Percentiles rank a stretch among this genome's conserved stretches.
phyloP scores from a whole-genome alignment of 139 green algal genomes.

The Volvox reticuliferus region DNA sequence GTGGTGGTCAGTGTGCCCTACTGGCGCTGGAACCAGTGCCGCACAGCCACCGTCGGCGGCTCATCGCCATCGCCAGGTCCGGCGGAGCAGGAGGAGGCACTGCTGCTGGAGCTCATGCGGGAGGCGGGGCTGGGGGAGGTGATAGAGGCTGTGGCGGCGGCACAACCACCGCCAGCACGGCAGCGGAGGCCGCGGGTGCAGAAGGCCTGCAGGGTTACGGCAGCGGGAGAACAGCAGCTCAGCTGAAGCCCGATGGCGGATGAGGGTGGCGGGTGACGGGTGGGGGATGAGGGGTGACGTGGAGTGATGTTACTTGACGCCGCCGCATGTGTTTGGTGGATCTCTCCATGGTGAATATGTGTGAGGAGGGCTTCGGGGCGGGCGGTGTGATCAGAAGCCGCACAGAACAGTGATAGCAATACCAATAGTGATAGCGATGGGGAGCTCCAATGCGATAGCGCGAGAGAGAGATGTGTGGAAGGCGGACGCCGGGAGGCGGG shows the following conservation, averaged over 20 bases:
- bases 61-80: too few relatives aligned
- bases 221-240: neutral
- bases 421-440: too few relatives aligned
- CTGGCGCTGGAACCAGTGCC: conserved; percentile 56
- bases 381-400: too few relatives aligned
- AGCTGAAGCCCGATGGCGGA: neutral
- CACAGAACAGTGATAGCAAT: too few relatives aligned
- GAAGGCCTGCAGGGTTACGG: neutral
- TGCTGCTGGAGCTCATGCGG: neutral
- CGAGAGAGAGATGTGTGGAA: too few relatives aligned
- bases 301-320: too few relatives aligned
- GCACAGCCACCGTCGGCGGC: neutral
- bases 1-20: conserved; percentile 65
- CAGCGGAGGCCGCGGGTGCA: neutral
- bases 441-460: too few relatives aligned
- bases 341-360: too few relatives aligned
- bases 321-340: too few relatives aligned
- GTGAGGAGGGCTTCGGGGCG: too few relatives aligned
- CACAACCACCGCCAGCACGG: neutral
- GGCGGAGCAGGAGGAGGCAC: neutral
- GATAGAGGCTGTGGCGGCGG: neutral
- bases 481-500: too few relatives aligned
- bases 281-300: too few relatives aligned
- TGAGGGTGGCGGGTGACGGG: neutral
- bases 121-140: conserved; percentile 2